Evolutionary conservation across 345 rosid genomes (phyloP).

Genomic region (Raphanus raphanistrum): DNA sequence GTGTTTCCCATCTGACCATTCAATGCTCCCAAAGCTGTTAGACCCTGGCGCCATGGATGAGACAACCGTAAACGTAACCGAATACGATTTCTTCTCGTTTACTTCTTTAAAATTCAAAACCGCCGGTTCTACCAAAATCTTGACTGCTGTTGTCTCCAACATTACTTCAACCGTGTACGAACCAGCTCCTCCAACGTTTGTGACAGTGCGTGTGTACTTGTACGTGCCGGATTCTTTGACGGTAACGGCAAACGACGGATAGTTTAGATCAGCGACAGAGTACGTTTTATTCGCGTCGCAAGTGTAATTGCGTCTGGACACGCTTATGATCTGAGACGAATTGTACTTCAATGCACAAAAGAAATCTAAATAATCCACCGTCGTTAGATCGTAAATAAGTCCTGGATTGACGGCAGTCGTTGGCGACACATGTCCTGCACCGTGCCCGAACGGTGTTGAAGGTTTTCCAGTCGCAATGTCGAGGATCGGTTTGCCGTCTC

Average conservation of each 20-base stretch:
- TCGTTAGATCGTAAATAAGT: conserved; percentile 64
- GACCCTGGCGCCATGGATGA: conserved; percentile 40
- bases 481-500: conserved; percentile 48
- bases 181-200: conserved; percentile 67
- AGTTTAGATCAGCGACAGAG: conserved; percentile 59
- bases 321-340: conserved; percentile 44
- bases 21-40: conserved; percentile 55
- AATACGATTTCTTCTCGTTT: conserved; percentile 67
- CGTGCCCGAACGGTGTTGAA: conserved; percentile 72
- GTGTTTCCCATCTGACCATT: conserved; percentile 80
- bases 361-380: conserved; percentile 63
- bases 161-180: conserved; percentile 53
- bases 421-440: conserved; percentile 88
- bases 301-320: conserved; percentile 48
- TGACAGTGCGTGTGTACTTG: conserved; percentile 63
- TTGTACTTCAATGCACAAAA: conserved; percentile 74
- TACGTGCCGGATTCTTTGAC: conserved; percentile 41
- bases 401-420: conserved; percentile 68
- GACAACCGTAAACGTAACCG: conserved; percentile 61
- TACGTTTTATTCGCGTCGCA: conserved; percentile 50
- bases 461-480: conserved; percentile 61
- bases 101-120: conserved; percentile 50
- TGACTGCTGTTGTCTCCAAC: conserved; percentile 45
- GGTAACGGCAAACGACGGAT: conserved; percentile 73
- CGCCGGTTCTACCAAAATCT: conserved; percentile 64